phyloP scores from a whole-genome alignment of 345 rosid genomes.

The Lumnitzera racemosa region DNA sequence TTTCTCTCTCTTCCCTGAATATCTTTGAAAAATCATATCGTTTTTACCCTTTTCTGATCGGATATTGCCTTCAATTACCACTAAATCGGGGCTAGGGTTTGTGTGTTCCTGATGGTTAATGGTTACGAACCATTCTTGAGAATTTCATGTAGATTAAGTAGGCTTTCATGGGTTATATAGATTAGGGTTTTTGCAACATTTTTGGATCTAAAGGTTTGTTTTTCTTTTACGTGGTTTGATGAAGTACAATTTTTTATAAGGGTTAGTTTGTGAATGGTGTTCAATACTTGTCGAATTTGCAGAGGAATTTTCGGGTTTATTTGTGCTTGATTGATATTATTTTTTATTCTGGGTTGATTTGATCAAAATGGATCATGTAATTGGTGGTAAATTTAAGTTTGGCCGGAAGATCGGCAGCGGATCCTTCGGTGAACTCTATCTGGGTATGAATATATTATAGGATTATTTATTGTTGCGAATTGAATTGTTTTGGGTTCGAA shows the following conservation, averaged over 20 bases:
- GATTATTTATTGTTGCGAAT: neutral
- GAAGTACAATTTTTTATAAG: conserved; percentile 17
- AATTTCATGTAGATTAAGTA: no score
- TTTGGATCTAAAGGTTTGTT: no score
- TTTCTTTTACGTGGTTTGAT: neutral
- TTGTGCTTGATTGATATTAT: conserved; percentile 9
- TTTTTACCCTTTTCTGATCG: no score
- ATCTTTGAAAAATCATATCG: no score
- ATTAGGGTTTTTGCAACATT: no score
- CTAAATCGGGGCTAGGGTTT: no score
- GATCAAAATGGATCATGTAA: conserved; percentile 45
- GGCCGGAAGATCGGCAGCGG: conserved; percentile 98
- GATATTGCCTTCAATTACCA: no score
- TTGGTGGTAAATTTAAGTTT: conserved; percentile 87
- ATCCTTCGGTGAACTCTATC: conserved; percentile 82
- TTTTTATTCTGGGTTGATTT: conserved; percentile 10
- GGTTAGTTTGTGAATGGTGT: conserved; percentile 6
- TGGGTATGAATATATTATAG: conserved; percentile 35
- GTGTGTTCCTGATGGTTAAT: no score
- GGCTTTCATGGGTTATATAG: no score
- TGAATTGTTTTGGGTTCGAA: conserved; percentile 7
- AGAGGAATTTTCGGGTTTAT: neutral
- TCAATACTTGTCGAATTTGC: neutral
- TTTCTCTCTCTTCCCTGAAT: no score
- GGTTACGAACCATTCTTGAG: no score